These are phyloP conservation scores for Bremia lactucae DNA, from an alignment of 352 stramenopile genomes.

Conservation along the genomic window DNA sequence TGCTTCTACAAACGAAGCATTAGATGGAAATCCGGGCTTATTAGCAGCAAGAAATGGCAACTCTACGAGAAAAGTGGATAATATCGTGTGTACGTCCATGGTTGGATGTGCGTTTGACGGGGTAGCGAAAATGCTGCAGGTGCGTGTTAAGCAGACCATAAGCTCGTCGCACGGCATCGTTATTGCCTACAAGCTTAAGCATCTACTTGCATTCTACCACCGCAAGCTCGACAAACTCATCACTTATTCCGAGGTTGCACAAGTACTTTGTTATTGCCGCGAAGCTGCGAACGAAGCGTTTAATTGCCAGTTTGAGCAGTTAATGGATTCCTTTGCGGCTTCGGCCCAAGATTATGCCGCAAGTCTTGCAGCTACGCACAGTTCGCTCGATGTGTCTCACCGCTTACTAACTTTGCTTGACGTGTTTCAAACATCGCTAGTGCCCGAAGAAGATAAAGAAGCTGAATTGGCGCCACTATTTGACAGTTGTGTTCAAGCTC, in stretches of 20 bases:
- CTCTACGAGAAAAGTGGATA: not conserved
- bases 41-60: not conserved
- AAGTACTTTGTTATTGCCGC: constrained; percentile 29
- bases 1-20: not conserved
- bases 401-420: constrained; percentile 45
- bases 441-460: constrained; percentile 41
- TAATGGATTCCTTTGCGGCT: constrained; percentile 33
- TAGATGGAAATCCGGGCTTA: not conserved
- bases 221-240: constrained; percentile 45
- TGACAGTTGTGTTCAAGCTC: constrained; percentile 32
- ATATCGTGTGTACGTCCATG: constrained; percentile 30
- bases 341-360: constrained; percentile 49
- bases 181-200: constrained; percentile 53
- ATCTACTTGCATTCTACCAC: constrained; percentile 58
- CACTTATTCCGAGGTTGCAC: constrained; percentile 20
- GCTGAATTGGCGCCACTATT: constrained; percentile 42
- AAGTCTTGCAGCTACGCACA: constrained; percentile 45
- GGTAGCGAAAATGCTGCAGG: constrained; percentile 45
- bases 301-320: constrained; percentile 35
- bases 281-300: constrained; percentile 37
- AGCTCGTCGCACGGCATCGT: constrained; percentile 39
- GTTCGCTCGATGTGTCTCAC: constrained; percentile 45
- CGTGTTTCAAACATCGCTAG: constrained; percentile 46
- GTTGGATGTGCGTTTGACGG: constrained; percentile 49
- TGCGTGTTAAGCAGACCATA: constrained; percentile 58